Conservation (phyloP, 352 stramenopile genomes). For the Globisporangium spiculum region DNA sequence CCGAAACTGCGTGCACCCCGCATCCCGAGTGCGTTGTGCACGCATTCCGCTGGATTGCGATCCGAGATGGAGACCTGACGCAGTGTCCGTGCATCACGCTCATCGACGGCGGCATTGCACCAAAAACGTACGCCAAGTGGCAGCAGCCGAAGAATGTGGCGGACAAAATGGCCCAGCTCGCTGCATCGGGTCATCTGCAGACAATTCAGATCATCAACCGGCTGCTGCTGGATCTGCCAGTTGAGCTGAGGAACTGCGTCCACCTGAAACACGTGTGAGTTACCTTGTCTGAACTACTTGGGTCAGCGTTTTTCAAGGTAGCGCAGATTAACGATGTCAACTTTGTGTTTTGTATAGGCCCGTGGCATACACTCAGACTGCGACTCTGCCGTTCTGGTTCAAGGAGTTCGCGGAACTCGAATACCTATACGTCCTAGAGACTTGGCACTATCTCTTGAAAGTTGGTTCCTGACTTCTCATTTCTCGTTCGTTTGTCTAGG, state of each 20-base stretch:
- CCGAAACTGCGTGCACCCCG: neutral
- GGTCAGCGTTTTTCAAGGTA: neutral
- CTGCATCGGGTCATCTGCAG: constrained; percentile 23
- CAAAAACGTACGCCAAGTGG: constrained; percentile 24
- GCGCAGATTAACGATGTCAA: neutral
- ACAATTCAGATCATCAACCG: constrained; percentile 35
- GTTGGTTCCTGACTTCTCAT: neutral
- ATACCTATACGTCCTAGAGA: neutral
- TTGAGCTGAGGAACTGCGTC: constrained; percentile 20
- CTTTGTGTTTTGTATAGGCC: neutral
- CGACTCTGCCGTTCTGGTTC: neutral
- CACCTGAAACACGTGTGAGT: constrained; percentile 28
- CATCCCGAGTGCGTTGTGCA: constrained; percentile 15
- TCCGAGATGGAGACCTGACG: neutral
- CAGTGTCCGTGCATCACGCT: constrained; percentile 34
- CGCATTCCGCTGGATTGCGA: constrained; percentile 1
- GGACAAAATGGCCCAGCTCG: constrained; percentile 19
- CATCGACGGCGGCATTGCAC: constrained; percentile 19
- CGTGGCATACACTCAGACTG: neutral
- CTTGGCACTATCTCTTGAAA: neutral
- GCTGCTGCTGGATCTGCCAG: constrained; percentile 17
- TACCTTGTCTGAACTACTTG: neutral
- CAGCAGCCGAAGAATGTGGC: constrained; percentile 16
- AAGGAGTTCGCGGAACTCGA: neutral
- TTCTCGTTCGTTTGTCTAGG: neutral